Base-by-base conservation (phyloP, 2,329 filamentous ascomycete species). In the Calonectria multiphialidica region DNA sequence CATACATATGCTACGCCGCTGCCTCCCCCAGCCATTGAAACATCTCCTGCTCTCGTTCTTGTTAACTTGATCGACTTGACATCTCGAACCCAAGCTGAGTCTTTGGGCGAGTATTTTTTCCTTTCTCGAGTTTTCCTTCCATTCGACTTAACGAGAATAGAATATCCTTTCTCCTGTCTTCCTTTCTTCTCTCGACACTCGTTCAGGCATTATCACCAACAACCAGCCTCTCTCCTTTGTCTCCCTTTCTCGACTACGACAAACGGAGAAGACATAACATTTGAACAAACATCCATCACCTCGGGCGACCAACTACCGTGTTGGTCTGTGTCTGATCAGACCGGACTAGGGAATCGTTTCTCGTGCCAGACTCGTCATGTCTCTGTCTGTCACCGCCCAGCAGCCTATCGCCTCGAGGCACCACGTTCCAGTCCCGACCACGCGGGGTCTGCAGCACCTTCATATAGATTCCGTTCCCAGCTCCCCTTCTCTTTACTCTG, bases 391-490 rank as follows among this genome's bases (percentile, higher is more conserved):
- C 72, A 79, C 76, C 73, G 45, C 65, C 33, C 40, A 50, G 42
- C 75, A 76, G 61, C 74, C 66, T 37, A 66, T 45, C 35, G 59
- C 66, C 49, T 71, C 72, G 67, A 78, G 72, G 76, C 75, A 75
- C 71, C 74, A 75, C 57, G 74, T 74, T 61, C 67, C 64, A 71
- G 70, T 72, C 66, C 74, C 63, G 67, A 71, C 63, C 44, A 40
- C 69, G 70, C 72, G 70, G 68, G 66, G 65, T 70, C 66, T 64
- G 35, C 66, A 74, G 59, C 75, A 76, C 25, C 71, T 75, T 77
- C 72, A 77, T 75, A 79, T 79, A 79, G 76, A 79, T 68, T 66
- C 77, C 21, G 72, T 79, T 71, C 77, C 77, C 76, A 69, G 72
- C 70, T 78, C 77, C 47, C 77, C 77, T 69, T 72, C 77, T 16